Base-by-base conservation (phyloP, 495 filamentous ascomycete species). In the Pyronema omphalodes region DNA sequence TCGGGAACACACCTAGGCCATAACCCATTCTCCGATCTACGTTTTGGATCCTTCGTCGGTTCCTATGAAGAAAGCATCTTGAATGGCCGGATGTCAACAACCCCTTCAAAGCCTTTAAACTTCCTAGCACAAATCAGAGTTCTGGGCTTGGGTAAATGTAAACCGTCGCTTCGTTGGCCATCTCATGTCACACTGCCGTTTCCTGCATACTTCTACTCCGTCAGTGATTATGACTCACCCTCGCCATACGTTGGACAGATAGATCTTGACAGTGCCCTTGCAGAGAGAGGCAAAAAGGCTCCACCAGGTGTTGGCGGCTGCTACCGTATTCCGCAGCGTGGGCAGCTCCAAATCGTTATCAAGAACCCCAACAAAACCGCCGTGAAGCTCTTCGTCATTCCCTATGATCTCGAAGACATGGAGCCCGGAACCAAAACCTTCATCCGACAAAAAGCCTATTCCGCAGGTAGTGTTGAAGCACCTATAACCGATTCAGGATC, bases 41-140 rank as follows among this genome's bases (percentile, higher is more conserved):
- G 86, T 33, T 89, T 89, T 19, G 55, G 50, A 8, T 84, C 88
- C 3, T 88, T 98, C 82, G 91, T 98, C 14, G 91, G 91, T 0
- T 95, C 91, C 3, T 98, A 94, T 60, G 91, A 98, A 66, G 91
- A 98, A 67, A 94, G 86, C 3, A 95, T 98, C 49, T 71, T 98
- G 3, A 79, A 86, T 18, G 91, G 91, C 29, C 77, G 93, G 52
- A 98, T 98, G 91, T 96, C 93, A 41, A 96, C 88, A 9, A 91
- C 81, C 7, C 93, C 91, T 2, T 96, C 91, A 7, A 88, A 86
- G 52, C 91, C 91, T 29, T 69, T 99, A 17, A 81, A 93, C 57
- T 99, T 99, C 64, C 76, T 89, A 15, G 93, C 91, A 41, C 88
- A 95, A 65, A 96, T 99, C 54, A 91, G 91, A 29, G 91, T 96